Percentiles rank a stretch among this genome's conserved stretches.
Evolutionary conservation across 805 yeast genomes (phyloP).

Genomic region (Monosporozyma aquatica): DNA sequence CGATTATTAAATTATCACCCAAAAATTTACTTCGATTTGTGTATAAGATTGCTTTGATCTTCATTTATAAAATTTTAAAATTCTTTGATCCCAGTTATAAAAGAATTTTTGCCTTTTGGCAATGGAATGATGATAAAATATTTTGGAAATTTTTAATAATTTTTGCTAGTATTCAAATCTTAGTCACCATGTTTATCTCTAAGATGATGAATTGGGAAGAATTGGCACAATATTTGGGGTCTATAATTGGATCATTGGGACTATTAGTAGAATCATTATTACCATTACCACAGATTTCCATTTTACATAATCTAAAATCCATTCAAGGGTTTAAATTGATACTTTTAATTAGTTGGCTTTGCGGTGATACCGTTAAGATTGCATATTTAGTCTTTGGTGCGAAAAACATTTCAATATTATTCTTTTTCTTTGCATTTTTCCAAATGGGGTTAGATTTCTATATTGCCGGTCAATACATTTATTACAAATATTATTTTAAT

Average conservation of each 20-base stretch:
- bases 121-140: slow-evolving; percentile 54
- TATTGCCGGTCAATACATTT: slow-evolving; percentile 63
- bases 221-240: slow-evolving; percentile 46
- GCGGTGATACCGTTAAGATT: slow-evolving; percentile 78
- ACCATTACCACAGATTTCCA: slow-evolving; percentile 71
- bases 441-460: slow-evolving; percentile 69
- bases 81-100: slow-evolving; percentile 63
- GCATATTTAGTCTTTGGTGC: slow-evolving; percentile 71
- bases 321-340: slow-evolving; percentile 74
- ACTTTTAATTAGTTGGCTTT: slow-evolving; percentile 72
- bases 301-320: slow-evolving; percentile 54
- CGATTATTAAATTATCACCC: slow-evolving; percentile 17
- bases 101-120: slow-evolving; percentile 72
- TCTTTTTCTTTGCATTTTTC: slow-evolving; percentile 62
- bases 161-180: slow-evolving; percentile 36
- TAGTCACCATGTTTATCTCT: slow-evolving; percentile 25
- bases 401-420: slow-evolving; percentile 52
- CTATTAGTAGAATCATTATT: slow-evolving; percentile 62
- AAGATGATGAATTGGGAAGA: slow-evolving; percentile 34
- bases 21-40: slow-evolving; percentile 15
- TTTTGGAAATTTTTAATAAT: slow-evolving; percentile 56
- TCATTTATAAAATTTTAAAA: slow-evolving; percentile 37
- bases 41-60: slow-evolving; percentile 21
- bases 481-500: slow-evolving; percentile 41
- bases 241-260: slow-evolving; percentile 50